Conservation (phyloP, 176 grass and related monocot species). For the Triticum monococcum region DNA sequence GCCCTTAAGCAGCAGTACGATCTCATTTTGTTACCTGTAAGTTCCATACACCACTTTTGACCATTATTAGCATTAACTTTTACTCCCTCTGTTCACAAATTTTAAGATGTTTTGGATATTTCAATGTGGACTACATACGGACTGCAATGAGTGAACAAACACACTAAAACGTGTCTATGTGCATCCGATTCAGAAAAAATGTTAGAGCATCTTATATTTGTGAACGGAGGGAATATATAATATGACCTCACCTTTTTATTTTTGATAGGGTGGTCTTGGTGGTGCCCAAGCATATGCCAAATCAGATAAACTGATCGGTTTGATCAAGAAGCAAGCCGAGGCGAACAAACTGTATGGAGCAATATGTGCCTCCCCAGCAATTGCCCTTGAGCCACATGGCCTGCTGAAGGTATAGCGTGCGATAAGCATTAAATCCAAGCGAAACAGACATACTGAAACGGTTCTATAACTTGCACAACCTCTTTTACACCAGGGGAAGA, state of each 20-base stretch:
- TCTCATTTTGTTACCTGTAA: constrained; percentile 70
- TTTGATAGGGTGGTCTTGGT: constrained; percentile 61
- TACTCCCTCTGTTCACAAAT: too few relatives aligned
- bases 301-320: constrained; percentile 59
- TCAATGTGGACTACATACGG: too few relatives aligned
- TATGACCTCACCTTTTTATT: too few relatives aligned
- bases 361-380: constrained; percentile 79
- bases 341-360: constrained; percentile 65
- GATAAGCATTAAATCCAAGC: background rate
- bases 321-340: constrained; percentile 65
- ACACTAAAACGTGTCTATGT: too few relatives aligned
- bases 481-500: constrained; percentile 59
- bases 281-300: constrained; percentile 72
- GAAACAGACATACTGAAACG: background rate
- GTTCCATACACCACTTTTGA: constrained; percentile 19
- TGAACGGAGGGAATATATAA: too few relatives aligned
- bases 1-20: constrained; percentile 62
- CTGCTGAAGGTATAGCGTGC: constrained; percentile 54
- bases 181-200: too few relatives aligned
- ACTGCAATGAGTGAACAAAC: too few relatives aligned
- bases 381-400: constrained; percentile 65
- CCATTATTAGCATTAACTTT: background rate
- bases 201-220: too few relatives aligned
- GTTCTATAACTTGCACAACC: background rate
- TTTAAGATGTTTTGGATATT: too few relatives aligned